Evolutionary conservation across 331 rosid genomes (phyloP).

Genomic region (Stylosanthes scabra): DNA sequence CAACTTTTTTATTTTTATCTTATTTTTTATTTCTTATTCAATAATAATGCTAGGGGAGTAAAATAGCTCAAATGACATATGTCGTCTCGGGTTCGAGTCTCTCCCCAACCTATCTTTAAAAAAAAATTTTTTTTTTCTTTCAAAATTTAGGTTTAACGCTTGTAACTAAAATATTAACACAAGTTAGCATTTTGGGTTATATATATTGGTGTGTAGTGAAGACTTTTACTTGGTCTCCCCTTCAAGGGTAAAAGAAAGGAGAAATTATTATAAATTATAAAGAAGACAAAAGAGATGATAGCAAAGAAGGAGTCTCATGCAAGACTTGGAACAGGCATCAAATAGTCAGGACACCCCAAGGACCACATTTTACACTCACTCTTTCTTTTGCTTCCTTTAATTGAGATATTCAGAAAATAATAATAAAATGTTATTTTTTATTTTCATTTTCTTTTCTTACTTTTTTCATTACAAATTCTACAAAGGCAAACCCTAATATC

Average conservation of each 20-base stretch:
- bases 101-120: too few species aligned
- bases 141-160: too few species aligned
- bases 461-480: too few species aligned
- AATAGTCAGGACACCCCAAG: constrained; percentile 15
- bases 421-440: not conserved
- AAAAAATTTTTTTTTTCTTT: too few species aligned
- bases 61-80: too few species aligned
- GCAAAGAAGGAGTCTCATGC: constrained; percentile 25
- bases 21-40: too few species aligned
- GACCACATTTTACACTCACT: constrained; percentile 2
- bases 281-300: constrained; percentile 30
- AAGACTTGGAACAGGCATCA: constrained; percentile 32
- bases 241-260: not conserved
- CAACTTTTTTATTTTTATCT: too few species aligned
- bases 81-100: too few species aligned
- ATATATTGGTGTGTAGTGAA: constrained; percentile 24
- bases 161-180: too few species aligned
- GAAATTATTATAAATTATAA: not conserved
- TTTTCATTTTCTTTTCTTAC: not conserved
- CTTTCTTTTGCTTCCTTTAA: not conserved
- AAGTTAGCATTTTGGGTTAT: constrained; percentile 30
- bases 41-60: too few species aligned
- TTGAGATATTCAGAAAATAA: not conserved
- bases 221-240: constrained; percentile 24
- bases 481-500: too few species aligned